Conservation (phyloP, 2,329 filamentous ascomycete genomes). For the Penicillium sclerotiorum region DNA sequence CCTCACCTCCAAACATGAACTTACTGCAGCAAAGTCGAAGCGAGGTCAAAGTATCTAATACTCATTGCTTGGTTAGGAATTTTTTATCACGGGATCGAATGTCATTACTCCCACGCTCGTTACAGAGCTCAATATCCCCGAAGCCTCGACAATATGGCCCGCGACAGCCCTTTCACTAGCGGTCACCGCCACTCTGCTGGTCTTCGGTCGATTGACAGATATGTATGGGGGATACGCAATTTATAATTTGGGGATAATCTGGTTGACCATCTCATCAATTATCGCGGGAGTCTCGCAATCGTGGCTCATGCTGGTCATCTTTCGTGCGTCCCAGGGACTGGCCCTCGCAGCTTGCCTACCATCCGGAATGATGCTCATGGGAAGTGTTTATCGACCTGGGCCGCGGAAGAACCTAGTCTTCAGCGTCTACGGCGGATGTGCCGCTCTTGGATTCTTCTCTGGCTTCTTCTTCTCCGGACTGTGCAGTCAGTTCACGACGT, state of each 20-base stretch:
- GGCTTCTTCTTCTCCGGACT: slow-evolving; percentile 69
- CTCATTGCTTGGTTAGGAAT: slow-evolving; percentile 61
- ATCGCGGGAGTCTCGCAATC: slow-evolving; percentile 70
- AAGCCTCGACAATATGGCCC: slow-evolving; percentile 62
- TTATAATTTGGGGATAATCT: slow-evolving; percentile 62
- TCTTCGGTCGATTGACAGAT: slow-evolving; percentile 61
- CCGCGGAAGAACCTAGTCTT: slow-evolving; percentile 69
- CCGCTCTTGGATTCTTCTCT: slow-evolving; percentile 52
- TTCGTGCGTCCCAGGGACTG: slow-evolving; percentile 73
- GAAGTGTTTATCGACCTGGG: slow-evolving; percentile 66
- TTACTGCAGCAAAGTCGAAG: background rate
- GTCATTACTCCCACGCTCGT: slow-evolving; percentile 68
- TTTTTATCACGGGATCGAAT: slow-evolving; percentile 75
- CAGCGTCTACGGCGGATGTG: slow-evolving; percentile 60
- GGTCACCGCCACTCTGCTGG: slow-evolving; percentile 51
- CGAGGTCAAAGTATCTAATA: too few relatives aligned
- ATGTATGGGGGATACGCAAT: slow-evolving; percentile 67
- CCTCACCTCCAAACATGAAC: background rate
- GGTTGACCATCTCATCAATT: slow-evolving; percentile 71
- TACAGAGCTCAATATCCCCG: slow-evolving; percentile 64
- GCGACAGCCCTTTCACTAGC: slow-evolving; percentile 56
- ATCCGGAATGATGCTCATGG: slow-evolving; percentile 67
- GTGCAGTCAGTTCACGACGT: slow-evolving; percentile 56
- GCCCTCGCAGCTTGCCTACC: slow-evolving; percentile 73
- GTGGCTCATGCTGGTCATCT: slow-evolving; percentile 71